Evolutionary conservation across 2,329 filamentous ascomycete species (phyloP).

Genomic region (Colletotrichum sansevieriae): DNA sequence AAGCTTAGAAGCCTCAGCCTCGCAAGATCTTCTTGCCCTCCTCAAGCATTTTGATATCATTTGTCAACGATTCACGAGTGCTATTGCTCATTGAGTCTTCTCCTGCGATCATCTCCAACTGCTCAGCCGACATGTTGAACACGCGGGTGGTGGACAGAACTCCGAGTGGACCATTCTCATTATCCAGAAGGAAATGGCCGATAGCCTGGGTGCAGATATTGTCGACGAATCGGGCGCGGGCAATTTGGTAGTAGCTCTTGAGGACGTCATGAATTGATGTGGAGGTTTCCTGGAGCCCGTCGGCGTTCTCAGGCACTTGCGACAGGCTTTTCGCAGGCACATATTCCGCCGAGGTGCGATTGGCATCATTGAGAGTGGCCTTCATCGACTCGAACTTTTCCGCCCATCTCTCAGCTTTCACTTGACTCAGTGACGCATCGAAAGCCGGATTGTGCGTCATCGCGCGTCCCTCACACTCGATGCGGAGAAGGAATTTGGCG

Average conservation of each 20-base stretch:
- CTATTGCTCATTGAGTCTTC: constrained; percentile 62
- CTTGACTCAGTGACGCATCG: constrained; percentile 51
- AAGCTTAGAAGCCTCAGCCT: background rate
- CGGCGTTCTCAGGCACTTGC: background rate
- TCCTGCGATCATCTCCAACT: constrained; percentile 69
- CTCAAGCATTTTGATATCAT: constrained; percentile 61
- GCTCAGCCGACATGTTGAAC: constrained; percentile 57
- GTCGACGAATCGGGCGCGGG: constrained; percentile 73
- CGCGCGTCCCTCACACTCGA: constrained; percentile 61
- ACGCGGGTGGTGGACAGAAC: constrained; percentile 67
- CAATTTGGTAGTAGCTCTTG: constrained; percentile 71
- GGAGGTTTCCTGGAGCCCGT: constrained; percentile 46
- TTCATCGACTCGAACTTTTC: background rate
- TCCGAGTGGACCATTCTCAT: constrained; percentile 62
- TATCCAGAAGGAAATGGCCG: constrained; percentile 65
- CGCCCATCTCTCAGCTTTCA: background rate
- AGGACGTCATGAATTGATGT: constrained; percentile 72
- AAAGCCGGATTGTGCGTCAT: constrained; percentile 68
- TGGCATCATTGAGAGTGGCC: too few relatives aligned
- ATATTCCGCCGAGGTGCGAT: too few relatives aligned
- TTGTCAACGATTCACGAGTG: constrained; percentile 57
- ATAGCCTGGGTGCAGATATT: constrained; percentile 70
- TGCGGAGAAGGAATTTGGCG: constrained; percentile 62
- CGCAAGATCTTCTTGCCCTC: constrained; percentile 47
- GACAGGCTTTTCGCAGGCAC: too few relatives aligned